Base-by-base conservation (phyloP, 371 early-diverging fungal species). In the Lichtheimia ramosa region DNA sequence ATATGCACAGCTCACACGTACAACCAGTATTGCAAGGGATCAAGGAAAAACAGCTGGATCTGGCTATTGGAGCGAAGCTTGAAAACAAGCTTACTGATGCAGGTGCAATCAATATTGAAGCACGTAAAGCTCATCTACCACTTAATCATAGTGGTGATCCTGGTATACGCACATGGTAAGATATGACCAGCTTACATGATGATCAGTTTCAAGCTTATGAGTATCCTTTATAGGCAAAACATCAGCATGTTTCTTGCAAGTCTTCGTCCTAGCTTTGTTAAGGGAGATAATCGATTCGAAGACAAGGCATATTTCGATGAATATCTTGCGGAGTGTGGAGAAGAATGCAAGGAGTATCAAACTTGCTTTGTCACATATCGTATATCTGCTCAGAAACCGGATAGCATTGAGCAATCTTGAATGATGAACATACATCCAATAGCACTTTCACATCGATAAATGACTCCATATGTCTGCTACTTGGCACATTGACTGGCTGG, bases 211-310 rank as follows among this genome's bases (percentile, higher is more conserved):
- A 27, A 56, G 8, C 27, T 15, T 25, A 24, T 14, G 15, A 18
- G n/a, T 28, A 27, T 51, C 39, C 10, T 15, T 55, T 42, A 21
- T 51, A 70, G 70, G 71, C 56, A 57, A 18, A 70, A 73, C 48
- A 67, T 64, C 43, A 28, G 23, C 34, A 61, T 62, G n/a, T 63
- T 40, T 8, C 62, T 53, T 28, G 48, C 27, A 13, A 65, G 64
- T 23, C 1, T 67, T 14, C 56, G 63, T 43, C 56, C 62, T 8
- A 39, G 56, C 7, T 46, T 73, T 58, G 40, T 49, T 3, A 53
- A 55, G 23, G 28, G 27, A 1, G 64, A 63, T 23, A 48, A 59
- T 0, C 52, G 51, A 20, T 70, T 57, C 46, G 56, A 61, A 46
- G 58, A 62, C n/a, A 34, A 24, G 23, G 58, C 59, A 7, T 55